These are phyloP conservation scores for Ceratocystis huliohia DNA, from an alignment of 2,329 filamentous ascomycete species.

Conservation along the genomic window DNA sequence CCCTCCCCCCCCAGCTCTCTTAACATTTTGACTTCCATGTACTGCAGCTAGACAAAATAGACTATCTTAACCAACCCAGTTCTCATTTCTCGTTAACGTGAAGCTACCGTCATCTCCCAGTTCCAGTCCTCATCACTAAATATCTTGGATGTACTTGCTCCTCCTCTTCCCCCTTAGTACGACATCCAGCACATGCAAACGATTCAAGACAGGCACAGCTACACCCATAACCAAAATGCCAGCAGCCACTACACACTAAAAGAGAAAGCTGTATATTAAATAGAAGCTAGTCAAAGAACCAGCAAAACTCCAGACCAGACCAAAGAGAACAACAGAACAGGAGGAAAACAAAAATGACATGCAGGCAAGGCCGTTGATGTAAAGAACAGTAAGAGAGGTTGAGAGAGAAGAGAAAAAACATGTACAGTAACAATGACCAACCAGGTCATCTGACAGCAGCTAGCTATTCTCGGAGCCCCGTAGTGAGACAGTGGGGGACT, in stretches of 20 bases:
- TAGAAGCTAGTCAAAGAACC: constrained; percentile 20
- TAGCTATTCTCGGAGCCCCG: not conserved
- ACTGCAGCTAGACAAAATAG: too few relatives aligned
- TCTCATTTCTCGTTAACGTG: too few relatives aligned
- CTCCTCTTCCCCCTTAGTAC: too few relatives aligned
- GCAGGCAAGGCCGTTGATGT: not conserved
- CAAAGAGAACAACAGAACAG: constrained; percentile 2
- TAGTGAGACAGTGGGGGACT: too few relatives aligned
- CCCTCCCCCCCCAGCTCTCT: too few relatives aligned
- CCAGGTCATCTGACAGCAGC: not conserved
- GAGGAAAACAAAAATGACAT: not conserved
- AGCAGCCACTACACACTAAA: not conserved
- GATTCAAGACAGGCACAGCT: constrained; percentile 1
- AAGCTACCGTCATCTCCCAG: too few relatives aligned
- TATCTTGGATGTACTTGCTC: too few relatives aligned
- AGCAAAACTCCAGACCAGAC: constrained; percentile 21
- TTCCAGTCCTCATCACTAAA: too few relatives aligned
- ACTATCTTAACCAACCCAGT: too few relatives aligned
- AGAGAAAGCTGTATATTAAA: constrained; percentile 19
- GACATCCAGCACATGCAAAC: not conserved
- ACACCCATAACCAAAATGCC: not conserved
- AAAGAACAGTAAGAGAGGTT: not conserved
- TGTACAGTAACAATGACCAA: constrained; percentile 6
- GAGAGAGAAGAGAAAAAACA: constrained; percentile 3
- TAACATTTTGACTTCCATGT: too few relatives aligned